Base-by-base conservation (phyloP, 352 stramenopile species). In the Phytopythium boreale region DNA sequence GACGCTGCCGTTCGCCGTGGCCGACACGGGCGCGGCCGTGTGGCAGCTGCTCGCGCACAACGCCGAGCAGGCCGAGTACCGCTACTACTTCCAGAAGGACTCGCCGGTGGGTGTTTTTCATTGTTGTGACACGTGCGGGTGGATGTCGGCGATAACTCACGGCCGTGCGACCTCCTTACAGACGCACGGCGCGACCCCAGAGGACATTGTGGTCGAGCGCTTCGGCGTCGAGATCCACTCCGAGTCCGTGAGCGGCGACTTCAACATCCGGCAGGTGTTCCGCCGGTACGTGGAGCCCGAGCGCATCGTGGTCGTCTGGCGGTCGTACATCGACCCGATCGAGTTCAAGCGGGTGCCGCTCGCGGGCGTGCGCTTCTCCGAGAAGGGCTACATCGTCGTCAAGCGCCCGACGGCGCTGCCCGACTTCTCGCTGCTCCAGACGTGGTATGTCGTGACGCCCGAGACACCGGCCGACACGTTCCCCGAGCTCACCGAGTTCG, bases 301-400 rank as follows among this genome's bases (percentile, higher is more conserved):
- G 65, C 76, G 77, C 31, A 68, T 86, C n/a, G 79, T 91, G 58
- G 81, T 91, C 39, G 76, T 79, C 29, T 91, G 80, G 80, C 75
- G 69, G 39, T 79, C 82, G 20, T 80, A 76, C 44, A 83, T 88
- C 58, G 71, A 91, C 19, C 76, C 80, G 11, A 64, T 82, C 20
- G 72, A 86, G 59, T 89, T 89, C 61, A 75, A 74, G 46, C 65
- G 70, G 17, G 72, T 83, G 56, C 64, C 72, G 39, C 59, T 88
- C 9, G 53, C 75, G 6, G 78, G 76, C 29, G 67, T 83, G 51
- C 78, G 74, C 57, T 89, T 91, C 61, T 67, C 72, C n/a, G 82
- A 91, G 51, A 79, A 80, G 62, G 82, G 80, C 3, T 84, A 82
- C 53, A 80, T 88, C 37, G 69, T 88, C 36, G 77, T 89, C 53